Percentiles rank a stretch among this genome's conserved stretches.
These are phyloP conservation scores for Populus euphratica DNA, from an alignment of 345 rosid species.

Conservation along the genomic window DNA sequence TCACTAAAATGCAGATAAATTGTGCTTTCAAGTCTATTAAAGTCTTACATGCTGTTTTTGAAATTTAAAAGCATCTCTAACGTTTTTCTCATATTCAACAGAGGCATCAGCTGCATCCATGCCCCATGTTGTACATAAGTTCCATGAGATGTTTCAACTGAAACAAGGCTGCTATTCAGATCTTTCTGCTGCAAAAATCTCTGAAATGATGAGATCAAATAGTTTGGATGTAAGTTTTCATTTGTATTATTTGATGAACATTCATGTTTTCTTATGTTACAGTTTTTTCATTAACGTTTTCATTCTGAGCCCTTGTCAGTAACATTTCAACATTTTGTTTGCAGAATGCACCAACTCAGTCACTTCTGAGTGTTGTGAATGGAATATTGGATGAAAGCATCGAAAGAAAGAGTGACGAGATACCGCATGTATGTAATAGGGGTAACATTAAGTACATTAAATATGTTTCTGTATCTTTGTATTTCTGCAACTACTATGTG, in stretches of 20 bases:
- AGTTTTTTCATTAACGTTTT: conserved; percentile 1
- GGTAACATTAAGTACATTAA: background rate
- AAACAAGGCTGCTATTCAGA: conserved; percentile 81
- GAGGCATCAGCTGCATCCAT: conserved; percentile 52
- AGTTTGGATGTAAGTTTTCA: conserved; percentile 60
- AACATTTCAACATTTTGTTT: conserved; percentile 16
- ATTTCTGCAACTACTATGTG: background rate
- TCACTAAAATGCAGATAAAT: background rate
- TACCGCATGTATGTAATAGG: conserved; percentile 66
- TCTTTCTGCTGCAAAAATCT: conserved; percentile 71
- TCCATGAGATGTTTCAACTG: conserved; percentile 84
- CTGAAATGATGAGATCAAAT: conserved; percentile 85
- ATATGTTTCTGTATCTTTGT: background rate
- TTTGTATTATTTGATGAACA: background rate
- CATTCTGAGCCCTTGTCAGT: conserved; percentile 3
- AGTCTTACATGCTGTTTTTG: background rate
- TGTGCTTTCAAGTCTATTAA: background rate
- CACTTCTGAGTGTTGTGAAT: conserved; percentile 79
- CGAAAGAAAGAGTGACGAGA: conserved; percentile 70
- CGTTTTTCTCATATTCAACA: conserved; percentile 19
- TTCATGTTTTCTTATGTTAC: background rate
- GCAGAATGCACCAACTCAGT: conserved; percentile 95
- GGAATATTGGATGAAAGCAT: conserved; percentile 89
- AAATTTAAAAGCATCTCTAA: background rate
- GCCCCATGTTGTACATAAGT: conserved; percentile 68